These are phyloP conservation scores for Lunasporangiospora selenospora DNA, from an alignment of 192 early-diverging fungal species.

Conservation along the genomic window DNA sequence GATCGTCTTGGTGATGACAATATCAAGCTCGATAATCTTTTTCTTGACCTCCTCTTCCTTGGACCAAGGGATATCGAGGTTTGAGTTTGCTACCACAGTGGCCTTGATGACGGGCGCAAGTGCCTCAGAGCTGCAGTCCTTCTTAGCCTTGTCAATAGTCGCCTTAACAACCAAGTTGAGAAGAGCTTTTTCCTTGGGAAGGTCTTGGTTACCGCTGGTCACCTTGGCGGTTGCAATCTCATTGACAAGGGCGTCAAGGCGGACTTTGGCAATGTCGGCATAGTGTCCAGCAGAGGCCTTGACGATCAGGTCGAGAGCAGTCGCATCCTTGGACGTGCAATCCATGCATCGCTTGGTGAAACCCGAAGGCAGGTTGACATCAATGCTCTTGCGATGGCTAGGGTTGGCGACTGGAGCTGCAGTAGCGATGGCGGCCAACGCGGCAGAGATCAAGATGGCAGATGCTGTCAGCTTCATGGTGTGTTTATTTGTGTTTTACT, in stretches of 20 bases:
- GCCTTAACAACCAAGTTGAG: constrained; percentile 1
- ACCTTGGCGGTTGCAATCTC: constrained; percentile 10
- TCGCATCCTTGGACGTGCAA: background rate
- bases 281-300: constrained; percentile 8
- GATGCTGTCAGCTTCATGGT: background rate
- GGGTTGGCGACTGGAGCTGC: background rate
- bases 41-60: constrained; percentile 21
- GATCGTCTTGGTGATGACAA: constrained; percentile 1
- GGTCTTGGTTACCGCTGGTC: constrained; percentile 9
- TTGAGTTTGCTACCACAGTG: background rate
- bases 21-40: constrained; percentile 7
- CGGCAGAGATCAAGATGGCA: background rate
- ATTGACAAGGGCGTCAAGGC: constrained; percentile 7
- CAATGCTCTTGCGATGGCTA: too few relatives aligned
- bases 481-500: background rate
- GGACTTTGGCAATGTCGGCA: constrained; percentile 1
- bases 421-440: background rate
- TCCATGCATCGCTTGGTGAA: background rate
- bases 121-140: background rate
- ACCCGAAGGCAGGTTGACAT: background rate
- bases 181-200: constrained; percentile 20
- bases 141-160: constrained; percentile 22
- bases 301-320: background rate
- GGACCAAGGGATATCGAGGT: constrained; percentile 10
- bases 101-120: background rate